phyloP scores from a whole-genome alignment of 306 rosid species.

The Prunus mongolica region DNA sequence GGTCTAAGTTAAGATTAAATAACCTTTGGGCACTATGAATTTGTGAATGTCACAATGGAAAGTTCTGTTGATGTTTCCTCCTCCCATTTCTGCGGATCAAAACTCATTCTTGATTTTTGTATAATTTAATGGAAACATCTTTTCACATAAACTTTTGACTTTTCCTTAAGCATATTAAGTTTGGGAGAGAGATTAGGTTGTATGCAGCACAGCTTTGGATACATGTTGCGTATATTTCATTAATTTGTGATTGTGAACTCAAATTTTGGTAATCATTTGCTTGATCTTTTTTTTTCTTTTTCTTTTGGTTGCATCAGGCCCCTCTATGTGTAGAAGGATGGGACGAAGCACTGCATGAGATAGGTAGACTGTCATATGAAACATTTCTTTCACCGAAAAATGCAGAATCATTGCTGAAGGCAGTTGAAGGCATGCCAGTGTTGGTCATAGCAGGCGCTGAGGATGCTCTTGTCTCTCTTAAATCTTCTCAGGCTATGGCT shows the following conservation, averaged over 20 bases:
- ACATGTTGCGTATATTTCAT: background rate
- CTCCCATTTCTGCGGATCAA: background rate
- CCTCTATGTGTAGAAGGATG: conserved; percentile 87
- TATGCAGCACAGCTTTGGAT: background rate
- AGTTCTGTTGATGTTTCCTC: background rate
- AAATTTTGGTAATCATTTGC: background rate
- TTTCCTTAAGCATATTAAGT: background rate
- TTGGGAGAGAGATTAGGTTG: background rate
- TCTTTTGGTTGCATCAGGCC: conserved; percentile 41
- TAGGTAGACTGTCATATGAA: conserved; percentile 84
- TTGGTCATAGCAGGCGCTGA: conserved; percentile 75
- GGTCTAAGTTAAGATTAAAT: background rate
- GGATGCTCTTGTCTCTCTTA: conserved; percentile 73
- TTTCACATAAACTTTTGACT: background rate
- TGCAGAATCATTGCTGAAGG: conserved; percentile 66
- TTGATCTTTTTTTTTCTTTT: conserved; percentile 1
- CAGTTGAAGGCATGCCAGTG: conserved; percentile 63
- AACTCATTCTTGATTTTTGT: background rate
- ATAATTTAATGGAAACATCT: background rate
- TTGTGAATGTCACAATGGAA: background rate
- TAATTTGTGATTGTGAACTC: background rate
- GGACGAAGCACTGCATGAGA: conserved; percentile 93
- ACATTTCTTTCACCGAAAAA: conserved; percentile 53
- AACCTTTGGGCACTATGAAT: background rate
- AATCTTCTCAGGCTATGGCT: conserved; percentile 81